These are phyloP conservation scores for Russula compacta DNA, from an alignment of 768 basidiomycete species.

Conservation along the genomic window DNA sequence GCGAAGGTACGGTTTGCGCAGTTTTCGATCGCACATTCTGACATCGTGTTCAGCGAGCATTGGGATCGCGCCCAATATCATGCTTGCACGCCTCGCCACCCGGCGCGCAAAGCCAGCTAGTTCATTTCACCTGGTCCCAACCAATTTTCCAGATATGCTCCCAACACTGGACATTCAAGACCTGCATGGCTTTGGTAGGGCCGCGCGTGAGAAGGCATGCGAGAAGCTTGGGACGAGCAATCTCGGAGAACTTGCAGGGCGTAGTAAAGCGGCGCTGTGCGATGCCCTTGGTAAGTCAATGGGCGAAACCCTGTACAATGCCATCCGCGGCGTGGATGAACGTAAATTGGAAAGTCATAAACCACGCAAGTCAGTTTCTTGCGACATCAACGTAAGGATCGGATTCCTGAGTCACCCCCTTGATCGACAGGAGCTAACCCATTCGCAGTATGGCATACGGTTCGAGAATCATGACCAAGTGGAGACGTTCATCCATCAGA, in stretches of 20 bases:
- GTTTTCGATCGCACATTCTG: neutral
- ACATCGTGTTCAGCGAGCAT: slow-evolving; percentile 58
- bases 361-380: slow-evolving; percentile 83
- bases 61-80: slow-evolving; percentile 85
- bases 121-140: slow-evolving; percentile 60
- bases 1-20: slow-evolving; percentile 51
- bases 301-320: slow-evolving; percentile 81
- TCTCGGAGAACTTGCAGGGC: slow-evolving; percentile 58
- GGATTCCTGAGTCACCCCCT: neutral
- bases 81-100: slow-evolving; percentile 88
- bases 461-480: slow-evolving; percentile 80
- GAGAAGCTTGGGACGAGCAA: slow-evolving; percentile 68
- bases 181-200: slow-evolving; percentile 80
- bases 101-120: slow-evolving; percentile 87
- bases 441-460: slow-evolving; percentile 84
- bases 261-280: slow-evolving; percentile 56
- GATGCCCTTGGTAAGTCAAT: slow-evolving; percentile 69
- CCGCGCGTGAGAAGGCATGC: slow-evolving; percentile 64
- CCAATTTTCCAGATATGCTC: slow-evolving; percentile 45
- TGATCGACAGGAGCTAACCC: slow-evolving; percentile 9
- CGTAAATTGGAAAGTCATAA: slow-evolving; percentile 75
- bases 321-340: slow-evolving; percentile 75
- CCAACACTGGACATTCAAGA: slow-evolving; percentile 67
- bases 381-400: slow-evolving; percentile 82
- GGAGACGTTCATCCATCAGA: slow-evolving; percentile 63